A percentile compares a stretch with the other conserved stretches of the same genome.
Evolutionary conservation across 176 grass and related monocot species (phyloP).

Genomic region (Juncus effusus): DNA sequence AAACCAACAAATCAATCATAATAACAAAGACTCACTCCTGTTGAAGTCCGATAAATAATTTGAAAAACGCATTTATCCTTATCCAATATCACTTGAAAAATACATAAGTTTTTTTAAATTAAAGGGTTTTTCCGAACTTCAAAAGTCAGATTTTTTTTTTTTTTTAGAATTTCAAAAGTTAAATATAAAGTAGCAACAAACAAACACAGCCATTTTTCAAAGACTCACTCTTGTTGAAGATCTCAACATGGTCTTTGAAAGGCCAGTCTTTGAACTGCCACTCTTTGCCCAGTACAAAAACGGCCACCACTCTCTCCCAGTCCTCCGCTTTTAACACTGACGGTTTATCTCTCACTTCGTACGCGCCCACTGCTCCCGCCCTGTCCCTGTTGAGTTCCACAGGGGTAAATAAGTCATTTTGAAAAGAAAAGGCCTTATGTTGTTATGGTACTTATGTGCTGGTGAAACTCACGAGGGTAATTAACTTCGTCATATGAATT

Average conservation of each 20-base stretch:
- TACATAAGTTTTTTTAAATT: too few relatives aligned
- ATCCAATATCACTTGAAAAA: neutral
- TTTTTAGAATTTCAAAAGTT: too few relatives aligned
- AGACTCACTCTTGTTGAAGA: constrained; percentile 81
- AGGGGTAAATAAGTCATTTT: too few relatives aligned
- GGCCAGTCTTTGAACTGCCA: constrained; percentile 99
- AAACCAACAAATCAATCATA: too few relatives aligned
- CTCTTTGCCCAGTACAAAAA: constrained; percentile 96
- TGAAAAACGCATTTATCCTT: too few relatives aligned
- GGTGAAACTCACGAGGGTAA: too few relatives aligned
- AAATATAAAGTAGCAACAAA: too few relatives aligned
- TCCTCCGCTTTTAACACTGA: constrained; percentile 63
- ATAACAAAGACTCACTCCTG: constrained; percentile 10
- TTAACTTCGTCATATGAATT: too few relatives aligned
- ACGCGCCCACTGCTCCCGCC: constrained; percentile 34
- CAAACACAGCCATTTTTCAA: neutral
- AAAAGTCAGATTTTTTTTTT: too few relatives aligned
- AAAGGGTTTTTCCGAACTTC: neutral
- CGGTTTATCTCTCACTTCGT: constrained; percentile 90
- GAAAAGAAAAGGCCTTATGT: too few relatives aligned
- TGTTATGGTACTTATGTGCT: too few relatives aligned
- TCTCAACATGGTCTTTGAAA: constrained; percentile 91
- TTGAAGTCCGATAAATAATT: too few relatives aligned
- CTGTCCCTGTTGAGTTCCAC: constrained; percentile 21
- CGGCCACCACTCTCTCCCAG: constrained; percentile 69